Conservation (phyloP, 805 yeast species). For the Wilhelminamyces savonicus region DNA sequence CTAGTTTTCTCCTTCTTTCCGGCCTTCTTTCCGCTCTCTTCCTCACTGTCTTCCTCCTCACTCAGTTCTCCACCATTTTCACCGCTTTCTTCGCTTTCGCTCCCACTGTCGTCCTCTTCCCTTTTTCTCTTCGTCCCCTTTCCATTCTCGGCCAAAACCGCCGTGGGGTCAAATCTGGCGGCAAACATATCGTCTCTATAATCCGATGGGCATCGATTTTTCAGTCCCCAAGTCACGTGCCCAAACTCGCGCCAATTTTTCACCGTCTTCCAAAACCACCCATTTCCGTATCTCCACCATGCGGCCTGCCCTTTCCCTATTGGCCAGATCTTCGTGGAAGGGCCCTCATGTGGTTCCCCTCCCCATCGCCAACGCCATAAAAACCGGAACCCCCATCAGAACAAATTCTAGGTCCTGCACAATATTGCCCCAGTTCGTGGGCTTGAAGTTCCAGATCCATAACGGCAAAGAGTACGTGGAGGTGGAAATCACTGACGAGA, state of each 20-base stretch:
- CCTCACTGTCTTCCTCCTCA: not conserved
- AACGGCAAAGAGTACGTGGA: slow-evolving; percentile 94
- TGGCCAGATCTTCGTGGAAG: slow-evolving; percentile 39
- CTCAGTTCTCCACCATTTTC: slow-evolving; percentile 2
- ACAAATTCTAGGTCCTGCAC: slow-evolving; percentile 97
- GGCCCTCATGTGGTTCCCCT: slow-evolving; percentile 93
- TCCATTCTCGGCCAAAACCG: slow-evolving; percentile 6
- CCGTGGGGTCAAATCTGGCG: slow-evolving; percentile 57
- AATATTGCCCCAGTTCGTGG: slow-evolving; percentile 92
- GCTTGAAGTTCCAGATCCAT: slow-evolving; percentile 89
- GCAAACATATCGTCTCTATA: slow-evolving; percentile 49
- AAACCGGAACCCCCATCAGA: slow-evolving; percentile 78
- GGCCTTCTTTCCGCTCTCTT: slow-evolving; percentile 1
- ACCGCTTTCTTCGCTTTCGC: slow-evolving; percentile 9
- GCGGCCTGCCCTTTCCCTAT: slow-evolving; percentile 27
- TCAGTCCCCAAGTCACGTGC: too few species aligned
- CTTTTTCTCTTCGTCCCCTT: slow-evolving; percentile 3
- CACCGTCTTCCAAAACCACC: too few species aligned
- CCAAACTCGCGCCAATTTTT: too few species aligned
- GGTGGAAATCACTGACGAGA: slow-evolving; percentile 80
- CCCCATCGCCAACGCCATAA: slow-evolving; percentile 82
- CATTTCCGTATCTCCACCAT: too few species aligned
- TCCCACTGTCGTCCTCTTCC: slow-evolving; percentile 4
- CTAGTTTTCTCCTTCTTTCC: too few species aligned
- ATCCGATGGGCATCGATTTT: too few species aligned